Percentiles rank a stretch among this genome's conserved stretches.
phyloP scores from a whole-genome alignment of 345 rosid genomes.

The Lumnitzera racemosa region DNA sequence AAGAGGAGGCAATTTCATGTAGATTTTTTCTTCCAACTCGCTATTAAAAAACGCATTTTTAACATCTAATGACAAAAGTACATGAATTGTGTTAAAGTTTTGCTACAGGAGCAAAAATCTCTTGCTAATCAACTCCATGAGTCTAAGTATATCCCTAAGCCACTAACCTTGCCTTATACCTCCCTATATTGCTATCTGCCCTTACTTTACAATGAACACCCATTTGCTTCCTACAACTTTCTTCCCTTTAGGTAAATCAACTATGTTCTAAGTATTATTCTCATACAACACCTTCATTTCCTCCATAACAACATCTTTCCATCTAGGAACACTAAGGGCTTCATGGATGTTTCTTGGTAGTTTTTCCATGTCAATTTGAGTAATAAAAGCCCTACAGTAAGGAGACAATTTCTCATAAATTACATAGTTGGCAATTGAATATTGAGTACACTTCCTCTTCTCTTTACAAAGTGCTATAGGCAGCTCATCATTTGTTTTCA shows the following conservation, averaged over 20 bases:
- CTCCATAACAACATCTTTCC: not conserved
- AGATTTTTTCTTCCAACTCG: not conserved
- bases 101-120: not conserved
- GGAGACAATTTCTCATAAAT: too few relatives aligned
- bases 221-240: not conserved
- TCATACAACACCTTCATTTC: not conserved
- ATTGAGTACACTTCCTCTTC: too few relatives aligned
- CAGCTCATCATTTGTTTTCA: too few relatives aligned
- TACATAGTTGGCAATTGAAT: too few relatives aligned
- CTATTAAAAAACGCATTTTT: not conserved
- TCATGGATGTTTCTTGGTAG: not conserved
- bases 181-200: not conserved
- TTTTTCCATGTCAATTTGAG: too few relatives aligned
- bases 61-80: not conserved
- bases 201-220: not conserved
- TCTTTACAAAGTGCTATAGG: too few relatives aligned
- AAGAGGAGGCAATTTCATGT: too few relatives aligned
- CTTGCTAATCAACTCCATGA: not conserved
- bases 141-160: not conserved
- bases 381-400: too few relatives aligned
- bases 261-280: not conserved
- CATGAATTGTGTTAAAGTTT: not conserved
- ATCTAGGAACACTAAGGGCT: not conserved
- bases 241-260: not conserved
- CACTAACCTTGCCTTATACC: not conserved